Evolutionary conservation across 73 alveolate species (phyloP), one percentile per base, ranked within the genome.

Genomic region (Tetrahymena elliotti): DNA sequence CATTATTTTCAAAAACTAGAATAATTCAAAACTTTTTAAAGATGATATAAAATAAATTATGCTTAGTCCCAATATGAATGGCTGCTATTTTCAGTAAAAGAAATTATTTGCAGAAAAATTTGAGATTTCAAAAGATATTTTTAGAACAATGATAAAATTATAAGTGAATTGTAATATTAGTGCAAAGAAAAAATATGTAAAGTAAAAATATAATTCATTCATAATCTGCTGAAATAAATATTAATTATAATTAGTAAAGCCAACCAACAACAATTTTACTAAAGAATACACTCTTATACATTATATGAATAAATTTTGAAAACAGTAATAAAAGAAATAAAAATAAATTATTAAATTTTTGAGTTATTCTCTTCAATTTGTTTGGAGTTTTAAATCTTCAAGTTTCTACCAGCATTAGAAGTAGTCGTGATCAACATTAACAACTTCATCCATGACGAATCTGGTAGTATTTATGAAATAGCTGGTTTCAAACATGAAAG

Each of bases 401-500:
- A 97, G 96, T 52, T 96, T 97, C 53, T 97, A 83, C 99, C 99
- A 98, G 98, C 99, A 98, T 93, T 96, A 93, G 93, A 95, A 95
- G 94, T 98, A 98, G 82, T 97, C 98, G 52, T 92, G 96, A n/a
- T 98, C 99, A 6, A 96, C 84, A 6, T 94, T 41, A 20, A 88
- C 93, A 53, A 94, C 95, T 31, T 94, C 94, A 35, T 96, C 96
- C 97, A 98, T 93, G 15, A 94, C 98, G 52, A 93, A 94, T 12
- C 92, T 93, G 33, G 97, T 94, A 53, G 97, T 68, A 84, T 97
- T 98, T 83, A 98, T 53, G 93, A 95, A 53, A 82, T 95, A 98
- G 84, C 97, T 93, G 38, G 98, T 98, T 95, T 98, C 99, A 84
- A 97, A 98, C 99, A 98, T 98, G 93, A 98, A 98, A 35, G 98